Evolutionary conservation across 1,139 yeast genomes (phyloP).

Genomic region (Yamadazyma oceani): DNA sequence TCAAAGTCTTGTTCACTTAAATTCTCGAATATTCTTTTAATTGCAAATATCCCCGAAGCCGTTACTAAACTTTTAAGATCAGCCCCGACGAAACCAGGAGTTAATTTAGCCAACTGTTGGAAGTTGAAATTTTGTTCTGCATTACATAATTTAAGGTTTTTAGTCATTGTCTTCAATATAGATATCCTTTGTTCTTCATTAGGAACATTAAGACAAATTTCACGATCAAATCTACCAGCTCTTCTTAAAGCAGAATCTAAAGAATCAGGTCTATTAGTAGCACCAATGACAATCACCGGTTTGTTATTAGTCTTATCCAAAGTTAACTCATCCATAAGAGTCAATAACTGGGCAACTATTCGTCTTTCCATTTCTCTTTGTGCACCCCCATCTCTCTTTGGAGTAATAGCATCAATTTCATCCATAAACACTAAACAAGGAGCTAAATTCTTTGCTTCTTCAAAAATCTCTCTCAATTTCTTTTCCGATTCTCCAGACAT

Average conservation of each 20-base stretch:
- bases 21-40: constrained; percentile 76
- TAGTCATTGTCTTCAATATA: constrained; percentile 74
- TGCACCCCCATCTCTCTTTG: constrained; percentile 93
- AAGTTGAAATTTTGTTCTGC: constrained; percentile 63
- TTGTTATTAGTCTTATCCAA: constrained; percentile 86
- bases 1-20: constrained; percentile 40
- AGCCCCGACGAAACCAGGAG: constrained; percentile 99
- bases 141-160: constrained; percentile 56
- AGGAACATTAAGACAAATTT: constrained; percentile 78
- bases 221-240: constrained; percentile 51
- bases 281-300: constrained; percentile 67
- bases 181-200: constrained; percentile 79
- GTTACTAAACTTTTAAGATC: constrained; percentile 91
- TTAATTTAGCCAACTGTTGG: constrained; percentile 75
- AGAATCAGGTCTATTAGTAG: constrained; percentile 51
- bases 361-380: constrained; percentile 98
- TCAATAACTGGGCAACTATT: constrained; percentile 90
- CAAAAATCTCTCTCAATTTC: constrained; percentile 87
- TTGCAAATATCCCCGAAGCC: constrained; percentile 94
- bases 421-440: constrained; percentile 93
- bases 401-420: constrained; percentile 97
- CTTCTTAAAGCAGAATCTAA: constrained; percentile 49
- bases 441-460: constrained; percentile 86
- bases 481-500: constrained; percentile 99
- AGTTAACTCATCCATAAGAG: constrained; percentile 90